phyloP scores from a whole-genome alignment of 495 filamentous ascomycete genomes.

The Penicillium cosmopolitanum region DNA sequence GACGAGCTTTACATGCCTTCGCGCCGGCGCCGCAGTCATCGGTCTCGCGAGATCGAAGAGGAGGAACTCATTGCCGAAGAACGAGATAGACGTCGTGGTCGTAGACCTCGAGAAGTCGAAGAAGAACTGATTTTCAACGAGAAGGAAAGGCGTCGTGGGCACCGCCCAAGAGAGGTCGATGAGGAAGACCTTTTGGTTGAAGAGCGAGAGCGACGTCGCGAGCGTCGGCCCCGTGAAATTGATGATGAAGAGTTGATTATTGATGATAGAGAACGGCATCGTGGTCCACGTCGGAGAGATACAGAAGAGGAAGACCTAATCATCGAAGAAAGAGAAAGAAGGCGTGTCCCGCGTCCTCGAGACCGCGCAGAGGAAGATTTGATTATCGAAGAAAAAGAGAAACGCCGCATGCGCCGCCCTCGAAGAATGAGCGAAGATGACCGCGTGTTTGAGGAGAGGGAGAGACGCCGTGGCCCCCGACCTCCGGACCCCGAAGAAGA shows the following conservation, averaged over 20 bases:
- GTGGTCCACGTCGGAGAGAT: slow-evolving; percentile 19
- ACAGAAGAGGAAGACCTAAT: slow-evolving; percentile 37
- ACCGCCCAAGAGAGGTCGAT: slow-evolving; percentile 5
- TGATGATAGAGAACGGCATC: slow-evolving; percentile 17
- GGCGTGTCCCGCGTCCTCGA: slow-evolving; percentile 18
- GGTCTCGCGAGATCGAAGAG: slow-evolving; percentile 18
- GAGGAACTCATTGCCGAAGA: slow-evolving; percentile 5
- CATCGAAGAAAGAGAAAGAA: slow-evolving; percentile 34
- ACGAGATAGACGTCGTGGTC: slow-evolving; percentile 4
- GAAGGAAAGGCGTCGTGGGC: slow-evolving; percentile 5
- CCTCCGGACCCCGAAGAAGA: slow-evolving; percentile 6
- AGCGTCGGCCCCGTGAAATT: slow-evolving; percentile 22
- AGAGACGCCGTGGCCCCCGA: slow-evolving; percentile 25
- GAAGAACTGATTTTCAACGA: slow-evolving; percentile 3
- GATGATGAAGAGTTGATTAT: slow-evolving; percentile 27
- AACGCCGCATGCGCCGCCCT: slow-evolving; percentile 6
- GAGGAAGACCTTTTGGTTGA: slow-evolving; percentile 30
- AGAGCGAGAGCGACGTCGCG: slow-evolving; percentile 18
- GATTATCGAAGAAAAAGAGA: slow-evolving; percentile 10
- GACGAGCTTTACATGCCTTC: slow-evolving; percentile 35
- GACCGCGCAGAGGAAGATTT: slow-evolving; percentile 35
- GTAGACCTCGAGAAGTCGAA: background rate
- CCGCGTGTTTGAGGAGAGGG: slow-evolving; percentile 27
- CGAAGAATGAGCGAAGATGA: slow-evolving; percentile 40
- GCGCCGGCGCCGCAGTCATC: slow-evolving; percentile 12